Evolutionary conservation across 2,329 filamentous ascomycete genomes (phyloP).

Genomic region (Penicillium sp.): DNA sequence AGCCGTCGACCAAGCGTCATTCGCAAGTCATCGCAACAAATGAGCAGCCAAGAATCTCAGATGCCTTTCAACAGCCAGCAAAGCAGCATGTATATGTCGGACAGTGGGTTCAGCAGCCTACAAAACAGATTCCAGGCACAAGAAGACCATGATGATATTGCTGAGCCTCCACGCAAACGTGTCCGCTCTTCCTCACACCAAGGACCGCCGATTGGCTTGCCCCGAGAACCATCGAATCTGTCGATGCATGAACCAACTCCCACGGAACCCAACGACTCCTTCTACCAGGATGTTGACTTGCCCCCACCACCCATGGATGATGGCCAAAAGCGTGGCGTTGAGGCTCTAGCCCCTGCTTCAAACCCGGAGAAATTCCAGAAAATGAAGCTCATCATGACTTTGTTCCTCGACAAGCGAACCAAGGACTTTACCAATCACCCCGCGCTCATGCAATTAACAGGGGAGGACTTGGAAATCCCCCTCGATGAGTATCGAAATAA

Average conservation of each 20-base stretch:
- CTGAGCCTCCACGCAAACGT: slow-evolving; percentile 78
- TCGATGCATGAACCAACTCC: slow-evolving; percentile 41
- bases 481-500: slow-evolving; percentile 82
- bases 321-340: slow-evolving; percentile 32
- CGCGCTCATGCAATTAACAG: slow-evolving; percentile 66
- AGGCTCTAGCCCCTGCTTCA: slow-evolving; percentile 47
- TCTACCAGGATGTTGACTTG: slow-evolving; percentile 41
- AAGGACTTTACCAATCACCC: slow-evolving; percentile 69
- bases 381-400: slow-evolving; percentile 70
- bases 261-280: slow-evolving; percentile 45
- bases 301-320: slow-evolving; percentile 27
- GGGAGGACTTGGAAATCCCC: slow-evolving; percentile 81
- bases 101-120: slow-evolving; percentile 67
- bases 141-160: slow-evolving; percentile 49
- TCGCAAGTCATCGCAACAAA: slow-evolving; percentile 61
- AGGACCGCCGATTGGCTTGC: slow-evolving; percentile 32
- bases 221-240: slow-evolving; percentile 28
- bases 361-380: slow-evolving; percentile 68
- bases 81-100: slow-evolving; percentile 65
- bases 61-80: slow-evolving; percentile 74
- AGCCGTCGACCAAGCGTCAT: slow-evolving; percentile 63
- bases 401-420: slow-evolving; percentile 70
- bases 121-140: slow-evolving; percentile 42
- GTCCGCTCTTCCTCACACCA: slow-evolving; percentile 54
- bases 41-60: slow-evolving; percentile 57